phyloP scores from a whole-genome alignment of 768 basidiomycete genomes.

The Rhodotorula taiwanensis region DNA sequence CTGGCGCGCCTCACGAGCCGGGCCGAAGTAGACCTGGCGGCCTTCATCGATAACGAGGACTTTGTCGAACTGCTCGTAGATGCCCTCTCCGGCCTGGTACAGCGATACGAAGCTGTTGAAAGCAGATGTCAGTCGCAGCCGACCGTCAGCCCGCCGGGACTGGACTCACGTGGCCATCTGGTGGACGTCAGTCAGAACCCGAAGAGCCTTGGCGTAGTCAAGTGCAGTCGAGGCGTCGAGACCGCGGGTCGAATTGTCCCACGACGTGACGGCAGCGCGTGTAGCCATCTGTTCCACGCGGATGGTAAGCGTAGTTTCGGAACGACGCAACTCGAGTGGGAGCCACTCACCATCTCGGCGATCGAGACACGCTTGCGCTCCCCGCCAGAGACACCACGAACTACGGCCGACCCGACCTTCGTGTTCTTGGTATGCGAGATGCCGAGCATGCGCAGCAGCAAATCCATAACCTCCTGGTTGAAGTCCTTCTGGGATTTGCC shows the following conservation, averaged over 20 bases:
- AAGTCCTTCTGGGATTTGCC: slow-evolving; percentile 40
- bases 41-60: slow-evolving; percentile 71
- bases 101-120: slow-evolving; percentile 61
- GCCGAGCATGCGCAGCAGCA: slow-evolving; percentile 53
- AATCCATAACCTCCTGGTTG: slow-evolving; percentile 48
- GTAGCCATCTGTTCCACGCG: slow-evolving; percentile 42
- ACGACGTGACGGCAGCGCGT: slow-evolving; percentile 44
- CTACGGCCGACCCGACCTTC: slow-evolving; percentile 47
- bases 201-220: slow-evolving; percentile 71
- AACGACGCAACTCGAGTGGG: background rate
- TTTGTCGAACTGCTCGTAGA: slow-evolving; percentile 62
- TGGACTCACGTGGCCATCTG: slow-evolving; percentile 54
- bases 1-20: slow-evolving; percentile 54
- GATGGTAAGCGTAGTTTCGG: background rate
- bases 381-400: slow-evolving; percentile 50
- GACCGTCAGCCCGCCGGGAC: too few relatives aligned
- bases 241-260: slow-evolving; percentile 59
- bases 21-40: slow-evolving; percentile 68
- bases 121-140: too few relatives aligned
- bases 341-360: slow-evolving; percentile 42
- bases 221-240: slow-evolving; percentile 72
- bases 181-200: slow-evolving; percentile 75
- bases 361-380: slow-evolving; percentile 51
- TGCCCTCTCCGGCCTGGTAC: slow-evolving; percentile 71
- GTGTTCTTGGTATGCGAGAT: slow-evolving; percentile 49